Conservation (phyloP, 805 yeast species). For the Ogataea glucozyma region DNA sequence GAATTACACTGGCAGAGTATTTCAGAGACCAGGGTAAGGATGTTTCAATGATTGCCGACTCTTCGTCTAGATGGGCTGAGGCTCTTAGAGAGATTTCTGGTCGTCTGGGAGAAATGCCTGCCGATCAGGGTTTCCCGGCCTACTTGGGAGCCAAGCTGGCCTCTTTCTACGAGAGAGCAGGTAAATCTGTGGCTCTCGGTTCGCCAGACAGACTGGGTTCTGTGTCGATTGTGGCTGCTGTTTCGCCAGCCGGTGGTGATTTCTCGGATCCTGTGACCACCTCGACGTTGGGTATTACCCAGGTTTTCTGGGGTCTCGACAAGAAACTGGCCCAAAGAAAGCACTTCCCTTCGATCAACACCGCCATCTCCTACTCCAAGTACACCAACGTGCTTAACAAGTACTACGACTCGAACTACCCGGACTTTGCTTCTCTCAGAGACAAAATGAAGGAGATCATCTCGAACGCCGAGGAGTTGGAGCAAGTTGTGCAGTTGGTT, state of each 20-base stretch:
- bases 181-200: conserved; percentile 92
- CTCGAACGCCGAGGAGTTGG: conserved; percentile 96
- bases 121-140: conserved; percentile 99
- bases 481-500: conserved; percentile 98
- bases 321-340: conserved; percentile 99
- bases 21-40: conserved; percentile 99
- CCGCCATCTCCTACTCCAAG: conserved; percentile 94
- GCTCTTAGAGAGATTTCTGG: conserved; percentile 99
- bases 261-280: conserved; percentile 99
- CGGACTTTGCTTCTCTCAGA: conserved; percentile 90
- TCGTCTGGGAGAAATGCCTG: conserved; percentile 99
- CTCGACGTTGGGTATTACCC: conserved; percentile 98
- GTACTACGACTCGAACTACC: conserved; percentile 81
- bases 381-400: conserved; percentile 85
- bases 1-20: conserved; percentile 97
- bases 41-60: conserved; percentile 99
- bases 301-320: conserved; percentile 99
- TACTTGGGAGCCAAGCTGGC: conserved; percentile 98
- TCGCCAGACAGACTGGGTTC: conserved; percentile 96
- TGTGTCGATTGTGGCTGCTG: conserved; percentile 99
- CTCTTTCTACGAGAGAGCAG: conserved; percentile 99
- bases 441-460: conserved; percentile 91
- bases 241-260: conserved; percentile 99
- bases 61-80: conserved; percentile 99
- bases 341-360: conserved; percentile 98